phyloP scores from a whole-genome alignment of 148 eudicot genomes.

The Amaranthus hypochondriacus region DNA sequence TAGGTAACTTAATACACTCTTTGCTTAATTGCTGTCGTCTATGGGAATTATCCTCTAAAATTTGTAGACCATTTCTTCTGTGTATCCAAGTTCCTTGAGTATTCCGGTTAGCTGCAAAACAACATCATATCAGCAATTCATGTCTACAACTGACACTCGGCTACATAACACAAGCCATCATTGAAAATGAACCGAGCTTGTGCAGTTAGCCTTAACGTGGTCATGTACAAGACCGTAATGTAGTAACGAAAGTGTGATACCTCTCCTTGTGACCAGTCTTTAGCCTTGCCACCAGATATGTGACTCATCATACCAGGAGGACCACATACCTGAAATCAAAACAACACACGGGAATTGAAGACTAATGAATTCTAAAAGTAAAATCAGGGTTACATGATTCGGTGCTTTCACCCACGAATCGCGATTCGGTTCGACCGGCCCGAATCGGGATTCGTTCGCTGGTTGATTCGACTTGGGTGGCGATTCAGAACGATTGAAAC shows the following conservation, averaged over 20 bases:
- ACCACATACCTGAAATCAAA: slow-evolving; percentile 61
- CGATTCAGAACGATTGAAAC: too few species aligned
- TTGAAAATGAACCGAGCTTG: background rate
- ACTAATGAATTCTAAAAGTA: background rate
- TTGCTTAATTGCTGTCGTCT: too few species aligned
- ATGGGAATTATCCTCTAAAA: slow-evolving; percentile 29
- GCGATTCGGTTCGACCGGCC: too few species aligned
- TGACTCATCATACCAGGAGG: slow-evolving; percentile 93
- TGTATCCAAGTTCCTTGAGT: slow-evolving; percentile 84
- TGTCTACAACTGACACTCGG: background rate
- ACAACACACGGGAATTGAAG: background rate
- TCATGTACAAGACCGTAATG: background rate
- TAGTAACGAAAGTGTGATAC: slow-evolving; percentile 23
- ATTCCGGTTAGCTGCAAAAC: slow-evolving; percentile 59
- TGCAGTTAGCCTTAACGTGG: background rate
- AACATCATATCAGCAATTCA: background rate
- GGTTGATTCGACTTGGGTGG: too few species aligned
- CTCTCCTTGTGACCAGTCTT: slow-evolving; percentile 75
- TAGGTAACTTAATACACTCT: too few species aligned
- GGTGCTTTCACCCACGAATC: too few species aligned
- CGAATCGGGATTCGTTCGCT: too few species aligned
- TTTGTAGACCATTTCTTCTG: slow-evolving; percentile 90
- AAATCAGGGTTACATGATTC: too few species aligned
- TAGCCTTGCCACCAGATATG: slow-evolving; percentile 72
- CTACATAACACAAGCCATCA: background rate